Conservation (phyloP, 2,329 filamentous ascomycete species). For the Phialophora expanda region DNA sequence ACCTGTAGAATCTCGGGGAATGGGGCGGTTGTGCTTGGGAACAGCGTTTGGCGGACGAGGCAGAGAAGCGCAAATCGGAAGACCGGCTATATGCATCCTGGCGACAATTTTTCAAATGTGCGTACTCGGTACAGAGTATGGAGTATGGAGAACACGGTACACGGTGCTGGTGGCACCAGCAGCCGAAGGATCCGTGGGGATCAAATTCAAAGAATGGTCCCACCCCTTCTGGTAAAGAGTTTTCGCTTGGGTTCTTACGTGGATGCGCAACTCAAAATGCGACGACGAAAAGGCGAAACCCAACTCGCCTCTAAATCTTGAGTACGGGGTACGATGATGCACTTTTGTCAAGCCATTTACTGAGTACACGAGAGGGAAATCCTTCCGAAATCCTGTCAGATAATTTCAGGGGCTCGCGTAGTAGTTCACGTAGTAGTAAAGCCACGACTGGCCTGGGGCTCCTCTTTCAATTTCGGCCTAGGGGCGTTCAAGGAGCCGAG, state of each 20-base stretch:
- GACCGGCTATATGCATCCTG: background rate
- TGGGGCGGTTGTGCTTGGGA: background rate
- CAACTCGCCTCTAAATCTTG: background rate
- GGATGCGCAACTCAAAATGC: background rate
- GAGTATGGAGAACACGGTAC: background rate
- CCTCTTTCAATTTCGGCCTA: conserved; percentile 1
- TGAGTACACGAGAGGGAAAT: background rate
- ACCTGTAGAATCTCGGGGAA: background rate
- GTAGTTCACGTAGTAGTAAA: background rate
- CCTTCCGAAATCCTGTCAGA: background rate
- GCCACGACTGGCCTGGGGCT: background rate
- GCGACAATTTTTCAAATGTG: too few species aligned
- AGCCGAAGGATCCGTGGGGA: background rate
- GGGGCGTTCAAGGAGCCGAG: background rate
- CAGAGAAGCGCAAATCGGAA: background rate
- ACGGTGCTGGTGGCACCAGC: background rate
- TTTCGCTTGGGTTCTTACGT: background rate
- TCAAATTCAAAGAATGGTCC: background rate
- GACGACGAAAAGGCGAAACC: background rate
- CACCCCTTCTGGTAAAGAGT: background rate
- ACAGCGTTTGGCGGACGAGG: background rate
- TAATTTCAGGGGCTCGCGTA: background rate
- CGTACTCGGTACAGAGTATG: too few species aligned
- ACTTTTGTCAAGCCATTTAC: background rate
- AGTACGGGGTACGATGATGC: background rate